phyloP scores from a whole-genome alignment of 179 eudicot genomes.

The Silene coronaria region DNA sequence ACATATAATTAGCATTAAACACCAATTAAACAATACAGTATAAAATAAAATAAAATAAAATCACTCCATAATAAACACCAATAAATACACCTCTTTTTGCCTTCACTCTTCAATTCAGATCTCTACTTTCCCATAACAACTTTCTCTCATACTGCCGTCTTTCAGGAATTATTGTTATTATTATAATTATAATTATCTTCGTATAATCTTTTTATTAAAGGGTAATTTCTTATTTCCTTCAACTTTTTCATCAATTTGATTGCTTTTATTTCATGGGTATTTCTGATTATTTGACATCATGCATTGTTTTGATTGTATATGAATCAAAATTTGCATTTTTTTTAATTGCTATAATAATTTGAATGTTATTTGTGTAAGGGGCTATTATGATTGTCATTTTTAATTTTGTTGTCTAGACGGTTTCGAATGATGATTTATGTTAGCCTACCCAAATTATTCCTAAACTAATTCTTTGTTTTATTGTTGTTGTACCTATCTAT shows the following conservation, averaged over 20 bases:
- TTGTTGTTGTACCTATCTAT: too few species aligned
- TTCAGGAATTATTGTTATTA: too few species aligned
- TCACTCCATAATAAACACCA: not conserved
- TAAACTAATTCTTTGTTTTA: not conserved
- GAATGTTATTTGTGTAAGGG: too few species aligned
- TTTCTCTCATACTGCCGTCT: not conserved
- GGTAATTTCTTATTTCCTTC: not conserved
- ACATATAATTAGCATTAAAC: not conserved
- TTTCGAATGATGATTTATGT: too few species aligned
- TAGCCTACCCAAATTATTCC: too few species aligned
- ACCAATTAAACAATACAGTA: not conserved
- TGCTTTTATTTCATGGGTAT: constrained; percentile 6
- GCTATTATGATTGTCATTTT: too few species aligned
- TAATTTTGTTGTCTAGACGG: too few species aligned
- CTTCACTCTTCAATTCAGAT: not conserved
- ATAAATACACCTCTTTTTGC: not conserved
- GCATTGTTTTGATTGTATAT: not conserved
- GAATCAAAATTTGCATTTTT: constrained; percentile 1
- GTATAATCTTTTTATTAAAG: not conserved
- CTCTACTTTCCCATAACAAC: not conserved
- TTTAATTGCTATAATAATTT: not conserved
- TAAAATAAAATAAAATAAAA: too few species aligned
- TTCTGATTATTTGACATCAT: not conserved
- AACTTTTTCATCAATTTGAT: not conserved
- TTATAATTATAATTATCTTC: not conserved